Evolutionary conservation across 768 basidiomycete species (phyloP).

Genomic region (Holtermannia corniformis): DNA sequence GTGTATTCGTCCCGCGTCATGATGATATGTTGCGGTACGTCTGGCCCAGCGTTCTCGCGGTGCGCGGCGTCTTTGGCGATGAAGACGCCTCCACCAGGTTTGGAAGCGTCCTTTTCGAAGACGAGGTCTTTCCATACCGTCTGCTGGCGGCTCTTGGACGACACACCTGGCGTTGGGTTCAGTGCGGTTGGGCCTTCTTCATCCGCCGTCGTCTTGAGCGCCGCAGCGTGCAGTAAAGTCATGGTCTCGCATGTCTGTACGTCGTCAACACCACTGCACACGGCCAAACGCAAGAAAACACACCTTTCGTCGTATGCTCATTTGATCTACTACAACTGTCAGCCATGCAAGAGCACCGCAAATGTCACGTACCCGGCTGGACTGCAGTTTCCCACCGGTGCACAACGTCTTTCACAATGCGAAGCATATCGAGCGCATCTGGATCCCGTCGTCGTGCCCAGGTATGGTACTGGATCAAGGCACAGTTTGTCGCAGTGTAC

Average conservation of each 20-base stretch:
- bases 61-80: constrained; percentile 48
- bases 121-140: constrained; percentile 44
- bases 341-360: background rate
- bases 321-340: constrained; percentile 53
- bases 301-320: constrained; percentile 89
- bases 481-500: constrained; percentile 79
- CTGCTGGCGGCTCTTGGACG: constrained; percentile 13
- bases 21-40: background rate
- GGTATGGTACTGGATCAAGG: constrained; percentile 88
- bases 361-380: constrained; percentile 50
- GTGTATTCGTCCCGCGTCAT: background rate
- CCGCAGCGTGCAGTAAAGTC: constrained; percentile 79
- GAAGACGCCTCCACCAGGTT: constrained; percentile 81
- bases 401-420: constrained; percentile 72
- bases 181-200: constrained; percentile 54
- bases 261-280: no score
- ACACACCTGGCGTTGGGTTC: constrained; percentile 67
- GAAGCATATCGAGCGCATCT: constrained; percentile 63
- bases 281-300: no score
- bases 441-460: constrained; percentile 75
- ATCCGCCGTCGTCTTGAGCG: constrained; percentile 58
- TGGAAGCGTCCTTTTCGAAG: constrained; percentile 67
- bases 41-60: constrained; percentile 4
- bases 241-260: constrained; percentile 83
- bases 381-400: constrained; percentile 77